Conservation (phyloP, 2,329 filamentous ascomycete genomes). For the Clarireedia monteithiana region DNA sequence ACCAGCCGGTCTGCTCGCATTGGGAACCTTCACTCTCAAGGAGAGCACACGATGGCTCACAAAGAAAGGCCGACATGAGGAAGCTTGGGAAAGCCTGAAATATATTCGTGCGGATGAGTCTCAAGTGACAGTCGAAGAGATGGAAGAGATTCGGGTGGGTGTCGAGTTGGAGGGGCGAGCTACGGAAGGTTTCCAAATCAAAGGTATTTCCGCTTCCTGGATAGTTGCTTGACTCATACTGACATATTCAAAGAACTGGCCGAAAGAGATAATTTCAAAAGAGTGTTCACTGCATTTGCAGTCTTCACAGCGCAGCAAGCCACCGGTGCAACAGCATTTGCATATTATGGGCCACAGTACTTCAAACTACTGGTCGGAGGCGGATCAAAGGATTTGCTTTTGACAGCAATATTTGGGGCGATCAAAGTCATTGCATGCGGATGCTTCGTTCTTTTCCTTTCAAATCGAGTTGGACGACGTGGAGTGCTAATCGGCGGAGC, state of each 20-base stretch:
- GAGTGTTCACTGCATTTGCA: slow-evolving; percentile 13
- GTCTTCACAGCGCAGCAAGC: slow-evolving; percentile 31
- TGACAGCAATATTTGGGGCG: slow-evolving; percentile 45
- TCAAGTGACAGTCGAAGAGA: slow-evolving; percentile 32
- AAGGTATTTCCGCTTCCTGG: background rate
- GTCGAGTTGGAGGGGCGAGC: slow-evolving; percentile 39
- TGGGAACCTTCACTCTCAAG: slow-evolving; percentile 41
- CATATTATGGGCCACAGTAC: slow-evolving; percentile 45
- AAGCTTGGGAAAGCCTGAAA: slow-evolving; percentile 39
- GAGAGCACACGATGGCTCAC: slow-evolving; percentile 44
- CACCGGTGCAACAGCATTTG: slow-evolving; percentile 43
- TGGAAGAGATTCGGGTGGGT: slow-evolving; percentile 36
- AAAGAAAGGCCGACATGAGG: slow-evolving; percentile 36
- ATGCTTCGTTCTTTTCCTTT: slow-evolving; percentile 44
- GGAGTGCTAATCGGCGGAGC: slow-evolving; percentile 36
- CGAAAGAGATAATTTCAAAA: slow-evolving; percentile 18
- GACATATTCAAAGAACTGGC: slow-evolving; percentile 6
- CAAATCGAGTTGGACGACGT: slow-evolving; percentile 39
- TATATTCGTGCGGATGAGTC: slow-evolving; percentile 44
- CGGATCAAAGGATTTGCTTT: slow-evolving; percentile 37
- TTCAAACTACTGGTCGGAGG: slow-evolving; percentile 40
- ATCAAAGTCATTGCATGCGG: slow-evolving; percentile 44
- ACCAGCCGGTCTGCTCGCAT: slow-evolving; percentile 37
- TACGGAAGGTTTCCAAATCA: slow-evolving; percentile 33
- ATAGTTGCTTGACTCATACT: background rate